Evolutionary conservation across 2,329 filamentous ascomycete species (phyloP).

Genomic region (Sporothrix brunneoviolacea): DNA sequence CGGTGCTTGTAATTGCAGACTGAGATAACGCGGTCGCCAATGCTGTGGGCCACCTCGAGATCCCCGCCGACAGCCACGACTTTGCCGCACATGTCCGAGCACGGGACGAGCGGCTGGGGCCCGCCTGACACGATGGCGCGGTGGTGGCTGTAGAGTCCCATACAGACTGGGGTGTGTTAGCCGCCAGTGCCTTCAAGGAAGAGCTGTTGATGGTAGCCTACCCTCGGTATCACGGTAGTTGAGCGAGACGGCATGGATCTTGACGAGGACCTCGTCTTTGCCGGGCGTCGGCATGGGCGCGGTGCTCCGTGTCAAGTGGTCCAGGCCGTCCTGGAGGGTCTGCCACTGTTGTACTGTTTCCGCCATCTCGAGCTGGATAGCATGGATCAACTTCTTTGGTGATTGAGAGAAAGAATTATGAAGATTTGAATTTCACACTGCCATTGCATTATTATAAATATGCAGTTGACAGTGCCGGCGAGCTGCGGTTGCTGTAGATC

Average conservation of each 20-base stretch:
- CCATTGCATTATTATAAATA: too few relatives aligned
- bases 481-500: neutral
- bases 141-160: conserved; percentile 62
- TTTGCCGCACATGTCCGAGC: conserved; percentile 64
- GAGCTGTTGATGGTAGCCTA: too few relatives aligned
- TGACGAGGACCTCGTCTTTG: conserved; percentile 45
- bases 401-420: too few relatives aligned
- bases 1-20: conserved; percentile 55
- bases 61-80: conserved; percentile 44
- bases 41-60: conserved; percentile 34
- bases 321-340: conserved; percentile 48
- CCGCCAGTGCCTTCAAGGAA: too few relatives aligned
- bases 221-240: conserved; percentile 47
- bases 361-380: too few relatives aligned
- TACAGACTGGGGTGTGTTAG: conserved; percentile 44
- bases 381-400: too few relatives aligned
- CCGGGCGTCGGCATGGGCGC: conserved; percentile 40
- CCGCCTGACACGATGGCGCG: conserved; percentile 36
- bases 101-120: conserved; percentile 49
- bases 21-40: conserved; percentile 59
- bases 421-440: too few relatives aligned
- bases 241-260: conserved; percentile 39
- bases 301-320: conserved; percentile 41
- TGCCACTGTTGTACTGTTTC: conserved; percentile 42
- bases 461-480: neutral